Percentiles rank a stretch among this genome's conserved stretches.
These are phyloP conservation scores for Talaromyces proteolyticus DNA, from an alignment of 495 filamentous ascomycete genomes.

Conservation along the genomic window DNA sequence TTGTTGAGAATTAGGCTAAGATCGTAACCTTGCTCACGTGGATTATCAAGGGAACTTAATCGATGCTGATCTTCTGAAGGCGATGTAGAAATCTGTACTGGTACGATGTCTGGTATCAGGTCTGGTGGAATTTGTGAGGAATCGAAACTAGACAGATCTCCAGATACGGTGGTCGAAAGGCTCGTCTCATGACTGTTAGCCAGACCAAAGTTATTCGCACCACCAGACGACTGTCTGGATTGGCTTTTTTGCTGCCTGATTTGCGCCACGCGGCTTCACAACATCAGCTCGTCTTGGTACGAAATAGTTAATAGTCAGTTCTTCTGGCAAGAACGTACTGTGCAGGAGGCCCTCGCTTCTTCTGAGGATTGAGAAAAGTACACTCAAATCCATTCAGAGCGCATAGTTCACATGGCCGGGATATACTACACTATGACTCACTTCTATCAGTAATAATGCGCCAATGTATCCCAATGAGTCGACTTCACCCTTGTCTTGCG, in stretches of 20 bases:
- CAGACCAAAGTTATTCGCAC: background rate
- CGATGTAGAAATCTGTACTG: background rate
- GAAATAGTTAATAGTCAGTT: conserved; percentile 5
- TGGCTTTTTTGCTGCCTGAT: conserved; percentile 35
- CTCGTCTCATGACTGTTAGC: background rate
- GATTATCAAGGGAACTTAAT: background rate
- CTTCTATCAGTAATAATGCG: background rate
- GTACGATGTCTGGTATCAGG: background rate
- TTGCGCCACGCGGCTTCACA: conserved; percentile 30
- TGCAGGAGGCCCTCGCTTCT: conserved; percentile 34
- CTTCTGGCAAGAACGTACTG: conserved; percentile 25
- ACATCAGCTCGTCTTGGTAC: background rate
- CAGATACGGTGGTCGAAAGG: background rate
- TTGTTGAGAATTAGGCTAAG: background rate
- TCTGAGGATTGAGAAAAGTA: conserved; percentile 38
- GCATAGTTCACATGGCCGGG: conserved; percentile 33
- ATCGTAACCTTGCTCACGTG: conserved; percentile 11
- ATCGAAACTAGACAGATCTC: background rate
- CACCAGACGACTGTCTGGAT: background rate
- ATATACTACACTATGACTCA: conserved; percentile 28
- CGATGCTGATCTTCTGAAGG: background rate
- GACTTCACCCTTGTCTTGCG: conserved; percentile 34
- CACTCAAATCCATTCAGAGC: conserved; percentile 37
- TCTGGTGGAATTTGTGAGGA: background rate
- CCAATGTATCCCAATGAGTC: background rate